These are phyloP conservation scores for Aphanomyces astaci DNA, from an alignment of 352 stramenopile species.

Conservation along the genomic window DNA sequence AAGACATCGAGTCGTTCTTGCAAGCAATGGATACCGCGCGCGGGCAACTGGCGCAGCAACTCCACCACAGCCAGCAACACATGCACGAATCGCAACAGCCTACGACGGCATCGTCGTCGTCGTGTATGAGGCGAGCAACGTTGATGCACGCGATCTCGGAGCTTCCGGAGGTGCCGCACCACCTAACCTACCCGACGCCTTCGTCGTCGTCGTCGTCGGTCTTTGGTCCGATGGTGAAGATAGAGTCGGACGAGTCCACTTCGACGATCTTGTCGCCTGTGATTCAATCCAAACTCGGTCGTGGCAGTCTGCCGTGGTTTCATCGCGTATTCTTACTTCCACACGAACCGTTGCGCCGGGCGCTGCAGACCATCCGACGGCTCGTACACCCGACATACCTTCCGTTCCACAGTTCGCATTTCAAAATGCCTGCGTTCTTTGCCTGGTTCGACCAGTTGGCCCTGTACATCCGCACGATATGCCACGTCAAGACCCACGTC, in stretches of 20 bases:
- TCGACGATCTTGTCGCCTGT: constrained; percentile 4
- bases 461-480: background rate
- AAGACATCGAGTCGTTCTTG: constrained; percentile 6
- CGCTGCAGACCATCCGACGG: background rate
- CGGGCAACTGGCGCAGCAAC: background rate
- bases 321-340: constrained; percentile 4
- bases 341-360: constrained; percentile 4
- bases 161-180: background rate
- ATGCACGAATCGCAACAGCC: background rate
- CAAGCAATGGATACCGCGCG: constrained; percentile 9
- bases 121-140: background rate
- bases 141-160: background rate
- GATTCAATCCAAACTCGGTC: background rate
- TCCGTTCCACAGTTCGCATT: background rate
- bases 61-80: background rate
- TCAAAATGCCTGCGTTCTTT: constrained; percentile 8
- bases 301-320: background rate
- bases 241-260: background rate
- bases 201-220: background rate
- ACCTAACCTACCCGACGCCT: background rate
- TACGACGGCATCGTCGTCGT: background rate
- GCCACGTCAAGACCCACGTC: background rate
- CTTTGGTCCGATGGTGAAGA: background rate
- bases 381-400: background rate
- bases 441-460: constrained; percentile 6